Percentiles rank a stretch among this genome's conserved stretches.
These are phyloP conservation scores for Trypethelium eluteriae DNA, from an alignment of 495 filamentous ascomycete species.

Conservation along the genomic window DNA sequence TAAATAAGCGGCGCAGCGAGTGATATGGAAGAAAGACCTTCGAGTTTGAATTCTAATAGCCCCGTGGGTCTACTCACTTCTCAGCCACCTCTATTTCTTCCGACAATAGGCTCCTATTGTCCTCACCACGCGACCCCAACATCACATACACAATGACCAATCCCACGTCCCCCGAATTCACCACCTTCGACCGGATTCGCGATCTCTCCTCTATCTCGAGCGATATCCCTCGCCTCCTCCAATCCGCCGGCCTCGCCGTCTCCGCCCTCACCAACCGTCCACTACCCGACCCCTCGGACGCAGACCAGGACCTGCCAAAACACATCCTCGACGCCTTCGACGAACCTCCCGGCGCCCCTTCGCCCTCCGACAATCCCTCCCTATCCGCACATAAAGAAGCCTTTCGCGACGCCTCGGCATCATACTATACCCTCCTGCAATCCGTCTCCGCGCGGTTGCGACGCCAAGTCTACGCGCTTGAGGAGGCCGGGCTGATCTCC, in stretches of 20 bases:
- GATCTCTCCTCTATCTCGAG: conserved; percentile 68
- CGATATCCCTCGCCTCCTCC: conserved; percentile 54
- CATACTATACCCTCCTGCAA: conserved; percentile 56
- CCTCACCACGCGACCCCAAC: conserved; percentile 10
- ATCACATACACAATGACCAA: conserved; percentile 25
- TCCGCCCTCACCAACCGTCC: conserved; percentile 54
- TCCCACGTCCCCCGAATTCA: conserved; percentile 28
- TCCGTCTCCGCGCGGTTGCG: conserved; percentile 45
- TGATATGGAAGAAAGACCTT: no score
- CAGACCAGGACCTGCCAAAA: conserved; percentile 8
- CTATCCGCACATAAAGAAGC: conserved; percentile 48
- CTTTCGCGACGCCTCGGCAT: conserved; percentile 55
- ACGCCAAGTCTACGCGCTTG: conserved; percentile 70
- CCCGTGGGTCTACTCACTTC: neutral
- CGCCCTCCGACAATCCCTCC: conserved; percentile 28
- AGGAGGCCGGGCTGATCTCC: conserved; percentile 67
- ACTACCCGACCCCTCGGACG: conserved; percentile 23
- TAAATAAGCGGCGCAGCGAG: no score
- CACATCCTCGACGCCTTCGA: conserved; percentile 20
- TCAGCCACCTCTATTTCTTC: neutral
- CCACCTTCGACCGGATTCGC: conserved; percentile 62
- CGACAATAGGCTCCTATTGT: neutral
- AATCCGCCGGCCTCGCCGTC: conserved; percentile 60
- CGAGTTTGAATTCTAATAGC: no score
- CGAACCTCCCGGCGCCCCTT: conserved; percentile 18